phyloP scores from a whole-genome alignment of 2,329 filamentous ascomycete genomes.

The Colletotrichum incanum region DNA sequence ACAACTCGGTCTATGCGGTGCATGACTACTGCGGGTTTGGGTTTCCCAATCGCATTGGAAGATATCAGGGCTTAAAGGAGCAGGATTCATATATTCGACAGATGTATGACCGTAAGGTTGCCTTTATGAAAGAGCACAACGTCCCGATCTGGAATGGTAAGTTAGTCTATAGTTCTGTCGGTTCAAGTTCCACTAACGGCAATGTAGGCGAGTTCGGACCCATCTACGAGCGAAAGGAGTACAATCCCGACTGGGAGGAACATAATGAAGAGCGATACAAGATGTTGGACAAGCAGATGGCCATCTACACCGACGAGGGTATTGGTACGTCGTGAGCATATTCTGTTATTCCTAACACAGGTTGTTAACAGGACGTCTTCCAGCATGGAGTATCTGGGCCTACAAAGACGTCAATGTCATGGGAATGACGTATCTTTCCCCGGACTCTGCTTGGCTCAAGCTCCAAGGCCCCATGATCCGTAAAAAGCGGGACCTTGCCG shows the following conservation, averaged over 20 bases:
- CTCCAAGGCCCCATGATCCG: constrained; percentile 65
- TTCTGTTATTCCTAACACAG: background rate
- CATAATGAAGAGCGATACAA: constrained; percentile 62
- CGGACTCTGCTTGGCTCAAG: constrained; percentile 62
- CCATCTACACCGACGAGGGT: constrained; percentile 58
- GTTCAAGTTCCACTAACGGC: constrained; percentile 1
- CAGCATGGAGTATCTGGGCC: constrained; percentile 61
- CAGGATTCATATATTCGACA: constrained; percentile 51
- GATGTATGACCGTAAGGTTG: constrained; percentile 56
- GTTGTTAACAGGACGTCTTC: constrained; percentile 26
- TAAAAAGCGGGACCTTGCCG: constrained; percentile 66
- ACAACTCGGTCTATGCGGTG: constrained; percentile 62
- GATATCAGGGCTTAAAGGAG: constrained; percentile 57
- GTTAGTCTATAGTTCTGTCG: constrained; percentile 48
- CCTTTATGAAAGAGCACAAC: constrained; percentile 56
- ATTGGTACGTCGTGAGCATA: constrained; percentile 20
- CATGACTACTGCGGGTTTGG: constrained; percentile 65
- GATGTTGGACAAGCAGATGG: constrained; percentile 63
- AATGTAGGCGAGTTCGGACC: constrained; percentile 52
- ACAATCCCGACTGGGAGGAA: constrained; percentile 52
- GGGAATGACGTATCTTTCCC: constrained; percentile 65
- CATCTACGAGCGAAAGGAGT: constrained; percentile 53
- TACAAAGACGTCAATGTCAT: constrained; percentile 69
- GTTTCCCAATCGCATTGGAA: constrained; percentile 53
- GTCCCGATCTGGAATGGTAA: constrained; percentile 63